A percentile compares a stretch with the other conserved stretches of the same genome.
Evolutionary conservation across 2,329 filamentous ascomycete species (phyloP).

Genomic region (Diplodia mutila): DNA sequence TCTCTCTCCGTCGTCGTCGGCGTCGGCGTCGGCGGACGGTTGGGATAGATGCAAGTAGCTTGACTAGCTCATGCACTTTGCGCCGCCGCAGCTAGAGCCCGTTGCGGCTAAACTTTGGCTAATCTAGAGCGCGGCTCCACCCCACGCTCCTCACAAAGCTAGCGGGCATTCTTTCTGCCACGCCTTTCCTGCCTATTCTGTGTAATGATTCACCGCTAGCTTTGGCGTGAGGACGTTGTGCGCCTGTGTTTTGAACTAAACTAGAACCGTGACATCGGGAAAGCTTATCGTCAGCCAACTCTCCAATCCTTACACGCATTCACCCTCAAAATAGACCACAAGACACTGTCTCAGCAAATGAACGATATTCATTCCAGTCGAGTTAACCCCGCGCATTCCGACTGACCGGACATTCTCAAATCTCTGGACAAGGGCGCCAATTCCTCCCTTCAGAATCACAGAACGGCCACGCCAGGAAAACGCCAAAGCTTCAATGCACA

Average conservation of each 20-base stretch:
- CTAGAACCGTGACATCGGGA: neutral
- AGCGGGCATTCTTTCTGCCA: neutral
- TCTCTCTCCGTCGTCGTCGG: neutral
- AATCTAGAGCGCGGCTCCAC: neutral
- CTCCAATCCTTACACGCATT: too few species aligned
- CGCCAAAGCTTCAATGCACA: neutral
- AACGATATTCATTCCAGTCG: too few species aligned
- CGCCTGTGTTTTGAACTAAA: neutral
- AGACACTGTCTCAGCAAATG: too few species aligned
- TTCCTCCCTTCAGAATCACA: constrained; percentile 11
- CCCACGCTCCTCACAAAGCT: neutral
- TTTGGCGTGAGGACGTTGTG: neutral
- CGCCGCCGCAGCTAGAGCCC: neutral
- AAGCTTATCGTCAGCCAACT: neutral
- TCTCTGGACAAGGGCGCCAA: constrained; percentile 2
- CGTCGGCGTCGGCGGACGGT: neutral
- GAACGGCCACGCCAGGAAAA: constrained; percentile 1
- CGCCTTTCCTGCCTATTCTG: neutral
- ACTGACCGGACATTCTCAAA: neutral
- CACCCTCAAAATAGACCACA: too few species aligned
- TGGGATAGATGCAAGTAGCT: neutral
- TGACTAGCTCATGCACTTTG: too few species aligned
- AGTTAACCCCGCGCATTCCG: neutral
- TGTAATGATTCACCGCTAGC: neutral
- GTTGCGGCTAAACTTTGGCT: neutral